Percentiles rank a stretch among this genome's conserved stretches.
Conservation (phyloP, 192 early-diverging fungal species). For the Backusella circina region DNA sequence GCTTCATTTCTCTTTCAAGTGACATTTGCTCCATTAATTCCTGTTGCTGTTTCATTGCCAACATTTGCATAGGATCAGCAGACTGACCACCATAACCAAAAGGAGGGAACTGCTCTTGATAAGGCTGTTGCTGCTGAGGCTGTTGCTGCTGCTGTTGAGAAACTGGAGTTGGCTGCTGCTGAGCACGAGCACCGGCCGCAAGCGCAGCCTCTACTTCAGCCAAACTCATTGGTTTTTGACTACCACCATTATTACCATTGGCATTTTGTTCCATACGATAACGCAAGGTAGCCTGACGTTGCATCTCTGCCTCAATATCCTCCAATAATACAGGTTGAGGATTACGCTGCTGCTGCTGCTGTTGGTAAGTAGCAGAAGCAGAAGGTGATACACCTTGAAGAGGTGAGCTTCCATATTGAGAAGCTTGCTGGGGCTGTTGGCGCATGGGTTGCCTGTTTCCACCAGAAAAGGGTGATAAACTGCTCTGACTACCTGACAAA, state of each 20-base stretch:
- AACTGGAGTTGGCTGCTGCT: not conserved
- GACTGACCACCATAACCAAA: conserved; percentile 14
- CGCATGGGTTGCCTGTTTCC: not conserved
- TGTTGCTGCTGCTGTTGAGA: conserved; percentile 22
- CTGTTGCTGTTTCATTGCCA: conserved; percentile 27
- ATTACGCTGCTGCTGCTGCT: conserved; percentile 7
- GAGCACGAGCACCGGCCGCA: conserved; percentile 3
- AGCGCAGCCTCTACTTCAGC: conserved; percentile 71
- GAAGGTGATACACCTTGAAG: not conserved
- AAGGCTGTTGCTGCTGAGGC: conserved; percentile 8
- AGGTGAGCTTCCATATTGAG: not conserved
- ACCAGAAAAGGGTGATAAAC: conserved; percentile 15
- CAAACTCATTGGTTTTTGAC: conserved; percentile 57
- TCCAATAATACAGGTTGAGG: conserved; percentile 33
- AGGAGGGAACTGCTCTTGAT: conserved; percentile 18
- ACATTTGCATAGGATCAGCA: conserved; percentile 20
- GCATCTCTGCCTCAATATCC: conserved; percentile 53
- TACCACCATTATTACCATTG: not conserved
- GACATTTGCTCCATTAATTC: conserved; percentile 27
- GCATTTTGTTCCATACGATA: conserved; percentile 1
- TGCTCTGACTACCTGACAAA: not conserved
- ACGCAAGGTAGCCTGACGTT: conserved; percentile 35
- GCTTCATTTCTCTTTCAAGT: conserved; percentile 35
- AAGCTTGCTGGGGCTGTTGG: conserved; percentile 3
- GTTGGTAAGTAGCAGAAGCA: not conserved